Base-by-base conservation (phyloP, 352 stramenopile species). In the Globisporangium spiculum region DNA sequence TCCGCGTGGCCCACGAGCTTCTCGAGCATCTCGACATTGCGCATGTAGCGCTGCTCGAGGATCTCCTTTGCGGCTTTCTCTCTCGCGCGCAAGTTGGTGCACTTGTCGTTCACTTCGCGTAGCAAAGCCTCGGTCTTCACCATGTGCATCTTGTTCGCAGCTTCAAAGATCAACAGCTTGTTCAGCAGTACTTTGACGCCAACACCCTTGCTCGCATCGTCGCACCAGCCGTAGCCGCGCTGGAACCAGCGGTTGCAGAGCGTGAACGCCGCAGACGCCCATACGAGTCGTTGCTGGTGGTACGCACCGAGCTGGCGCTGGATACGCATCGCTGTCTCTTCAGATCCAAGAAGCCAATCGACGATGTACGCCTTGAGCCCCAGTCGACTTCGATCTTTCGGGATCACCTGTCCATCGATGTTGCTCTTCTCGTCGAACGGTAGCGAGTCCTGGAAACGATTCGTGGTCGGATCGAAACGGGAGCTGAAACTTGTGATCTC, bases 101-200 rank as follows among this genome's bases (percentile, higher is more conserved):
- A 91, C 65, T 92, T 92, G 61, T 86, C 74, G 50, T 84, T 79
- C 41, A 92, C 68, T 22, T 92, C 84, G 10, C 72, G 72, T 5
- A 92, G 73, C 38, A 92, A 54, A 18, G 75, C 73, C 46, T 89
- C 75, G 0, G 82, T 90, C n/a, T 82, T 69, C 10, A 87, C 65
- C 84, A 92, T 92, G 72, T 92, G 77, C 82, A 92, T 91, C 30
- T 89, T 90, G 70, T 92, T 90, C 5, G 79, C 84, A 18, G 78
- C 73, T 30, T 88, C 81, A 50, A 90, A 87, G 4, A 90, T 57
- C 20, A 91, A 62, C 10, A 92, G 67, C 27, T 75, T 75, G 46
- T 88, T 65, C 30, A 92, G 62, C 3, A 92, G 63, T 5, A 88
- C 69, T 30, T 89, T 88, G 0, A 92, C 81, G 22, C 84, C 84